Evolutionary conservation across 176 grass and related monocot genomes (phyloP).

Genomic region (Secale cereale): DNA sequence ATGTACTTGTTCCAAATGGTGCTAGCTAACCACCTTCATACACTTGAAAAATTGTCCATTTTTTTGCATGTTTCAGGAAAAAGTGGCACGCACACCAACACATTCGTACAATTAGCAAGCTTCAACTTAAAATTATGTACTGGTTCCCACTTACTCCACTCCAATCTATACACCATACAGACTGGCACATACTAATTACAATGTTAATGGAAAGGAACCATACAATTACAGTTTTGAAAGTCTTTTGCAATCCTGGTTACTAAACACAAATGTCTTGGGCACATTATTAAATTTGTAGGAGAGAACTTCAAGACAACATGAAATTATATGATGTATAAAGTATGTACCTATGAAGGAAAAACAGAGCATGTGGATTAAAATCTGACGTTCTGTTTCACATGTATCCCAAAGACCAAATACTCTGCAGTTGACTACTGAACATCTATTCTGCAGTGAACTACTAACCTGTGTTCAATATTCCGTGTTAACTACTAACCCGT

Average conservation of each 20-base stretch:
- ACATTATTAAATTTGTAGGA: background rate
- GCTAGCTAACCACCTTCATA: background rate
- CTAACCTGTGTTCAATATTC: too few relatives aligned
- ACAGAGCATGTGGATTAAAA: too few relatives aligned
- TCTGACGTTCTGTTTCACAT: too few relatives aligned
- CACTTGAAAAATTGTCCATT: background rate
- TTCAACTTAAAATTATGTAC: background rate
- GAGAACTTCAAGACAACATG: background rate
- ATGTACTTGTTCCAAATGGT: background rate
- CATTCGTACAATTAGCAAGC: background rate
- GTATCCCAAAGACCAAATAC: too few relatives aligned
- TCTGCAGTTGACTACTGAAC: too few relatives aligned
- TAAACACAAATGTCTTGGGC: background rate
- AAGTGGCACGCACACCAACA: background rate
- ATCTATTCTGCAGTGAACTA: too few relatives aligned
- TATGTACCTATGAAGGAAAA: too few relatives aligned
- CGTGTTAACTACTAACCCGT: too few relatives aligned
- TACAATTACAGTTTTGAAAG: background rate
- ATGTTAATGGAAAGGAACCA: background rate
- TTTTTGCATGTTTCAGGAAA: background rate
- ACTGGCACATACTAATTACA: background rate
- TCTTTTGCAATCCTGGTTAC: constrained; percentile 9
- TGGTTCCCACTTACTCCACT: background rate
- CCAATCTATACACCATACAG: background rate
- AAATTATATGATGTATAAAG: background rate